Evolutionary conservation across 768 basidiomycete species (phyloP).

Genomic region (Mycena venus): DNA sequence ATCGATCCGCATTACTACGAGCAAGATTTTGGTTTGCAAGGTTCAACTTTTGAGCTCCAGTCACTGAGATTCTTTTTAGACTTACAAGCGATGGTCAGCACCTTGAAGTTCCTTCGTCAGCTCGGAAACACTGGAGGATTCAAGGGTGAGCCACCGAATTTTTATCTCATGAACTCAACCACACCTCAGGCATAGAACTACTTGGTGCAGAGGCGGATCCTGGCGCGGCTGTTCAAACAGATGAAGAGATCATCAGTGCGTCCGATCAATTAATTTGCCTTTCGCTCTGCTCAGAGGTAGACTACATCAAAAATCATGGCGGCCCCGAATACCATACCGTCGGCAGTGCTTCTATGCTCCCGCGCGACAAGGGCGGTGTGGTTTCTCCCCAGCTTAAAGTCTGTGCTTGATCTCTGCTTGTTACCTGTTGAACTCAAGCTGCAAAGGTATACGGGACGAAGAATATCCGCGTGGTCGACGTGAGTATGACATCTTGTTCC

Average conservation of each 20-base stretch:
- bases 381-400: constrained; percentile 20
- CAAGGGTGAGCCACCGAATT: neutral
- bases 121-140: constrained; percentile 28
- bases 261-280: too few species aligned
- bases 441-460: constrained; percentile 25
- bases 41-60: neutral
- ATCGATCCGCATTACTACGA: constrained; percentile 44
- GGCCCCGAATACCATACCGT: constrained; percentile 25
- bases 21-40: constrained; percentile 38
- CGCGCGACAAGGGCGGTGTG: constrained; percentile 13
- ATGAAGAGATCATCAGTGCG: constrained; percentile 34
- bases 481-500: neutral
- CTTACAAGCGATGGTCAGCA: constrained; percentile 13
- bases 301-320: constrained; percentile 28
- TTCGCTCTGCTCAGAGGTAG: too few species aligned
- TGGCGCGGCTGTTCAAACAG: constrained; percentile 33
- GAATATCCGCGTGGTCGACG: constrained; percentile 29
- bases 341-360: constrained; percentile 19
- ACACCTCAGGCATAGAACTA: constrained; percentile 1
- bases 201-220: constrained; percentile 28
- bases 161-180: neutral
- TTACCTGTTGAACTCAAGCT: neutral
- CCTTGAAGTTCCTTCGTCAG: constrained; percentile 37
- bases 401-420: neutral
- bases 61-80: neutral